Evolutionary conservation across 108 stramenopile genomes (phyloP), one percentile per base, ranked within the genome.

Genomic region (Stephanodiscus triporus): DNA sequence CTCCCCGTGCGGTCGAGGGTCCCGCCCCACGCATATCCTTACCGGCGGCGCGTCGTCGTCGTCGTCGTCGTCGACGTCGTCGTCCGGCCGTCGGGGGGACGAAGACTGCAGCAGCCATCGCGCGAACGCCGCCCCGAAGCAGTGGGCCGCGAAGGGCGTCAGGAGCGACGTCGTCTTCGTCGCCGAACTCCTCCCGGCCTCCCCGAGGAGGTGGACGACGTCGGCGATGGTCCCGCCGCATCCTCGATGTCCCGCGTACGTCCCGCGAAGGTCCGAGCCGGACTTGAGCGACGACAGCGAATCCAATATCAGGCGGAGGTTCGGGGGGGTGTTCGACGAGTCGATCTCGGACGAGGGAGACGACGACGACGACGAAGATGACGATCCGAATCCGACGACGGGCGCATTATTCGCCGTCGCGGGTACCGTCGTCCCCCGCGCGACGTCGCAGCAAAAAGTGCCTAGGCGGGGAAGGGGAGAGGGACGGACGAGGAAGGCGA

Each of bases 121-220:
- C 27, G 72, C 78, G 51, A 76, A 80, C 20, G 78, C 81, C 4
- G 68, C 81, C 37, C 92, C 92, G 49, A 89, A 76, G 67, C 90
- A 94, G 72, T 89, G 77, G 8, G 87, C 84, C 0, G 90, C 90
- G 59, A 94, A 85, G 16, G 92, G 92, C 36, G 92, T 91, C 43
- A 94, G 67, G 63, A 27, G n/a, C n/a, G n/a, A n/a, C n/a, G n/a
- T n/a, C n/a, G n/a, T n/a, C n/a, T n/a, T 26, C 53, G 14, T 40
- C 65, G 23, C 51, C 30, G 13, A 23, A 17, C 8, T 6, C 73
- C 45, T 32, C 49, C 70, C 75, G 5, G 29, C 6, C 16, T 16
- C 26, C 63, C 62, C 77, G 36, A 80, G 37, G 8, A 69, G 32
- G 36, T 54, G 73, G 16, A 40, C 61, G 13, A 90, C 67, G 42